These are phyloP conservation scores for Metschnikowia lochheadii DNA, from an alignment of 805 yeast genomes.

Conservation along the genomic window DNA sequence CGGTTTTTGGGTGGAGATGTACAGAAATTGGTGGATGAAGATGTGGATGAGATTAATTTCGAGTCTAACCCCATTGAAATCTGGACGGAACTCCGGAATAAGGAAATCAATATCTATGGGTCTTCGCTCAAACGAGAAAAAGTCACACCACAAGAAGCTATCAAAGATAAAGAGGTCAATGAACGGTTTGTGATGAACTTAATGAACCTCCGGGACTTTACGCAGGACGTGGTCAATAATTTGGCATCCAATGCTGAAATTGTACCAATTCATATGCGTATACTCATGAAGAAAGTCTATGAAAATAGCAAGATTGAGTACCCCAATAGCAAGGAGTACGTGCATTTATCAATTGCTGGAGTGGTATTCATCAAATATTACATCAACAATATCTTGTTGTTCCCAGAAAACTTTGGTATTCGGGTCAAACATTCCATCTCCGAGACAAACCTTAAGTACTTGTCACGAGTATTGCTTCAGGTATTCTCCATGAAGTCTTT, in stretches of 20 bases:
- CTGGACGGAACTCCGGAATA: slow-evolving; percentile 37
- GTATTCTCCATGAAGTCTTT: slow-evolving; percentile 67
- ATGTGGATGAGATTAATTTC: slow-evolving; percentile 53
- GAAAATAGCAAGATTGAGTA: slow-evolving; percentile 41
- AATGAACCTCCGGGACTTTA: slow-evolving; percentile 66
- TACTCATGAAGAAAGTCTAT: slow-evolving; percentile 34
- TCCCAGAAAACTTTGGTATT: slow-evolving; percentile 58
- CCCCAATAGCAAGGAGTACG: slow-evolving; percentile 57
- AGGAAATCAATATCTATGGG: slow-evolving; percentile 33
- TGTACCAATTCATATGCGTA: slow-evolving; percentile 34
- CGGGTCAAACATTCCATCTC: slow-evolving; percentile 28
- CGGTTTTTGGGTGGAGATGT: slow-evolving; percentile 37
- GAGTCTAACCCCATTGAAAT: slow-evolving; percentile 78
- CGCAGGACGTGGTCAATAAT: slow-evolving; percentile 56
- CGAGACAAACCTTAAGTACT: slow-evolving; percentile 49
- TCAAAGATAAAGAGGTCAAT: slow-evolving; percentile 74
- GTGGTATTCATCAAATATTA: slow-evolving; percentile 56
- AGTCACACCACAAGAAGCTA: slow-evolving; percentile 61
- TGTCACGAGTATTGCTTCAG: slow-evolving; percentile 60
- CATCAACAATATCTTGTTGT: slow-evolving; percentile 40
- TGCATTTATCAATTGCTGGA: slow-evolving; percentile 64
- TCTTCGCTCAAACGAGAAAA: slow-evolving; percentile 31
- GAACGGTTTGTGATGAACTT: slow-evolving; percentile 66
- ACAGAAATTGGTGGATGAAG: slow-evolving; percentile 39
- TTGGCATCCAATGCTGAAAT: slow-evolving; percentile 41